phyloP scores from a whole-genome alignment of 139 green algal genomes.

The Pseudopediastrum boryanum region DNA sequence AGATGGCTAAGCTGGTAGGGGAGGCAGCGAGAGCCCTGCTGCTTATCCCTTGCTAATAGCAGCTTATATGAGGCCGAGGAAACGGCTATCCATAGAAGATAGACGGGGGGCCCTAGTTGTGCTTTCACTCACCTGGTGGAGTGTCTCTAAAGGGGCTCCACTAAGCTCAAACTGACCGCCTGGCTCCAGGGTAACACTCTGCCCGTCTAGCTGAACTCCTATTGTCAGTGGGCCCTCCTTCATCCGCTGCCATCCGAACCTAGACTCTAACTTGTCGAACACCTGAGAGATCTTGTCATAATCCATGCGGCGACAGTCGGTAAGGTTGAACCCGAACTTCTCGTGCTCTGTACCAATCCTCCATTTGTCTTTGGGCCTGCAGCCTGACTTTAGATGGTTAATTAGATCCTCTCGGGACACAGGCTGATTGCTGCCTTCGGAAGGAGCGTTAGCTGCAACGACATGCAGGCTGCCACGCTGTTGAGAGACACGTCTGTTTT shows the following conservation, averaged over 20 bases:
- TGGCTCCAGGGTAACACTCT: slow-evolving; percentile 96
- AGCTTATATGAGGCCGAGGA: too few species aligned
- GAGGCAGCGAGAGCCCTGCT: too few species aligned
- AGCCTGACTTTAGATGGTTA: slow-evolving; percentile 78
- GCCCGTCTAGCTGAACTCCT: slow-evolving; percentile 77
- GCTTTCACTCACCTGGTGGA: too few species aligned
- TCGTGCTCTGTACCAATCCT: slow-evolving; percentile 99
- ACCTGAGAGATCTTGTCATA: slow-evolving; percentile 85
- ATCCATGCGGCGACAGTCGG: slow-evolving; percentile 63
- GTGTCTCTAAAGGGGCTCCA: slow-evolving; percentile 85
- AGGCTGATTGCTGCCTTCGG: background rate
- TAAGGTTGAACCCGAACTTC: slow-evolving; percentile 92
- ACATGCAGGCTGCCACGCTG: slow-evolving; percentile 3
- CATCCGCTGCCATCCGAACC: slow-evolving; percentile 91
- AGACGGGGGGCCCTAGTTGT: too few species aligned
- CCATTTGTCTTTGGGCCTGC: slow-evolving; percentile 72
- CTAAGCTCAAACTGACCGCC: slow-evolving; percentile 98
- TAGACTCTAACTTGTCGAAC: slow-evolving; percentile 69
- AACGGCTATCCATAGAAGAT: too few species aligned
- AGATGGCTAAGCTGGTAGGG: too few species aligned
- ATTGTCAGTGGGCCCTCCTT: slow-evolving; percentile 91
- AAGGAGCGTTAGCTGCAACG: slow-evolving; percentile 11
- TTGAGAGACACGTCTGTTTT: background rate
- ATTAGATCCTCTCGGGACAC: slow-evolving; percentile 74
- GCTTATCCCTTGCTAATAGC: too few species aligned